Conservation (phyloP, 768 basidiomycete species). For the Collybiopsis luxurians region DNA sequence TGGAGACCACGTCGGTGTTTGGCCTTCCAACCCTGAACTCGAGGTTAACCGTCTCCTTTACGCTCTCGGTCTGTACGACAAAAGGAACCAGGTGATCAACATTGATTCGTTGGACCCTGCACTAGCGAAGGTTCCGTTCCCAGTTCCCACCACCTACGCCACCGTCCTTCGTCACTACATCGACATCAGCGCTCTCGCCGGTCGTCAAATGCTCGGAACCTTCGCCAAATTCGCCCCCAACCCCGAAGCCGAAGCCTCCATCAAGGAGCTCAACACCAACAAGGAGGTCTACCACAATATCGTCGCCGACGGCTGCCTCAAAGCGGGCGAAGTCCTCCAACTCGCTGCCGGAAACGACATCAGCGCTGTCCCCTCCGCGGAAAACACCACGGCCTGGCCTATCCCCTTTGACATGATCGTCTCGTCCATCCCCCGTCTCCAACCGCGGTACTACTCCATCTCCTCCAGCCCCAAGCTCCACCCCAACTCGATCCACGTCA, state of each 20-base stretch:
- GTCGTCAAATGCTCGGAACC: conserved; percentile 88
- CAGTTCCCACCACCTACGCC: conserved; percentile 91
- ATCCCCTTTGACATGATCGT: conserved; percentile 98
- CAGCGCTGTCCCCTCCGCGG: conserved; percentile 49
- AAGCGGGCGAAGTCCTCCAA: conserved; percentile 91
- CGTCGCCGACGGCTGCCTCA: conserved; percentile 80
- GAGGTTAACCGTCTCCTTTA: conserved; percentile 90
- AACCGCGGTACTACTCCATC: conserved; percentile 98
- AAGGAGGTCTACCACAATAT: conserved; percentile 85
- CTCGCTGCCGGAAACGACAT: conserved; percentile 83
- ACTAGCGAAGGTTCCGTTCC: conserved; percentile 98
- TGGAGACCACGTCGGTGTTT: conserved; percentile 96
- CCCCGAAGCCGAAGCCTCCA: conserved; percentile 66
- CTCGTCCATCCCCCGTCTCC: conserved; percentile 88
- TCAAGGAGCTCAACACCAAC: conserved; percentile 78
- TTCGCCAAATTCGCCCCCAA: conserved; percentile 88
- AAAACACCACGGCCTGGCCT: conserved; percentile 80
- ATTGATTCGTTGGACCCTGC: conserved; percentile 98
- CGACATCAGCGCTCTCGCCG: conserved; percentile 92
- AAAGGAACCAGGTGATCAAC: conserved; percentile 80
- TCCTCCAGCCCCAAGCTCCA: conserved; percentile 94
- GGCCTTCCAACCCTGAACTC: conserved; percentile 91
- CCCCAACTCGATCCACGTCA: conserved; percentile 90
- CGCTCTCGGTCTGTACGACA: conserved; percentile 78
- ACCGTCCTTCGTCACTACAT: conserved; percentile 96